Evolutionary conservation across 2,329 filamentous ascomycete genomes (phyloP).

Genomic region (Paecilomyces variotii): DNA sequence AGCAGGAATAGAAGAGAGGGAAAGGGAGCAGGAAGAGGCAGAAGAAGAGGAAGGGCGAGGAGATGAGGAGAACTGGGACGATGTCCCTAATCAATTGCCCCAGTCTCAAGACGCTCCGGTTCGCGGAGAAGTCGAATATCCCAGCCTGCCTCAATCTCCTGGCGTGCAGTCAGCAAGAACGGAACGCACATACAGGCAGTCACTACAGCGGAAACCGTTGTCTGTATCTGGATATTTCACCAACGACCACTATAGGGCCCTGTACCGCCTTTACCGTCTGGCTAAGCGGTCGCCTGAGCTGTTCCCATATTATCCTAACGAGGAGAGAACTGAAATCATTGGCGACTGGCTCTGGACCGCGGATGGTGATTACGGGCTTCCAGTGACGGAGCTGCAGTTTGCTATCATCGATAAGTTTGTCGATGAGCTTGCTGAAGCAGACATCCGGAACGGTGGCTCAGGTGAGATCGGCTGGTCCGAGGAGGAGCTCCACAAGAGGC

Average conservation of each 20-base stretch:
- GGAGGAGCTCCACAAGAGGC: conserved; percentile 34
- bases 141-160: background rate
- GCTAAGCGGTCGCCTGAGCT: conserved; percentile 29
- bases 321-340: conserved; percentile 30
- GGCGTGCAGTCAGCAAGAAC: background rate
- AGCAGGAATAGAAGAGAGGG: background rate
- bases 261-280: conserved; percentile 31
- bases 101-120: background rate
- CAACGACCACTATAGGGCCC: conserved; percentile 31
- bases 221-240: conserved; percentile 34
- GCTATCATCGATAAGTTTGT: conserved; percentile 34
- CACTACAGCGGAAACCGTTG: conserved; percentile 16
- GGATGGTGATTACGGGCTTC: conserved; percentile 31
- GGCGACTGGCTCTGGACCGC: conserved; percentile 37
- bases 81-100: background rate
- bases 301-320: conserved; percentile 28
- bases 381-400: conserved; percentile 35
- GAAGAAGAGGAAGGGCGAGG: conserved; percentile 5
- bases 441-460: conserved; percentile 27
- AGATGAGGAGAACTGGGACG: conserved; percentile 1
- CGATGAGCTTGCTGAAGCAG: conserved; percentile 26
- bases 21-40: conserved; percentile 6
- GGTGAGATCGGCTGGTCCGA: conserved; percentile 36
- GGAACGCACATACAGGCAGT: conserved; percentile 6
- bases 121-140: background rate